Evolutionary conservation across 106 monocot species (phyloP).

Genomic region (Ottelia alismoides): DNA sequence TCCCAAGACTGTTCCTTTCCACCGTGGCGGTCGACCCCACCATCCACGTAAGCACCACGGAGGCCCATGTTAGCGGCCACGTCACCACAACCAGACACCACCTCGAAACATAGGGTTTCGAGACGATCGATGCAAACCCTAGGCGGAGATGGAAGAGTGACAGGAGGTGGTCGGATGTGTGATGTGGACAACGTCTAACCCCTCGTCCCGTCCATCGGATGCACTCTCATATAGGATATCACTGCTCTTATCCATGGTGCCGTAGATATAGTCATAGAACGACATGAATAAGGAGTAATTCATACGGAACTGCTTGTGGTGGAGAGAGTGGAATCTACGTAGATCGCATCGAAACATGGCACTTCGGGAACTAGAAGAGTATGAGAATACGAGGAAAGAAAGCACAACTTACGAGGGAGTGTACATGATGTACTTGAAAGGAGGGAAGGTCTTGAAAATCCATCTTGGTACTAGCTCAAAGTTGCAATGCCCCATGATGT

Average conservation of each 20-base stretch:
- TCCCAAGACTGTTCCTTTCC: slow-evolving; percentile 48
- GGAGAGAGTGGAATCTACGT: slow-evolving; percentile 67
- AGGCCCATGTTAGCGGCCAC: slow-evolving; percentile 24
- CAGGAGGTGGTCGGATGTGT: slow-evolving; percentile 46
- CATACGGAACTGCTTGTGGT: slow-evolving; percentile 67
- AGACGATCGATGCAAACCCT: slow-evolving; percentile 47
- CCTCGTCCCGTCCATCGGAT: slow-evolving; percentile 22
- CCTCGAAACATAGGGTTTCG: slow-evolving; percentile 30
- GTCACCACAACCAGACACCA: too few species aligned
- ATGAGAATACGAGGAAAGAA: too few species aligned
- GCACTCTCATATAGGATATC: slow-evolving; percentile 37
- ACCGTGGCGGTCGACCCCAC: slow-evolving; percentile 26
- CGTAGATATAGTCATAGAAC: slow-evolving; percentile 63
- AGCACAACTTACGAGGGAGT: slow-evolving; percentile 87
- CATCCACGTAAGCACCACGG: slow-evolving; percentile 16
- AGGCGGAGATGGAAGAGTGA: slow-evolving; percentile 47
- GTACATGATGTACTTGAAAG: slow-evolving; percentile 69
- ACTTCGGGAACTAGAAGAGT: too few species aligned
- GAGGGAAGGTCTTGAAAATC: slow-evolving; percentile 43
- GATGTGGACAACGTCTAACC: slow-evolving; percentile 36
- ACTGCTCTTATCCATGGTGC: slow-evolving; percentile 33
- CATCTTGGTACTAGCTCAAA: slow-evolving; percentile 66
- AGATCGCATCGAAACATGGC: not conserved
- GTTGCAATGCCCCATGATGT: slow-evolving; percentile 81
- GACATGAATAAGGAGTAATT: slow-evolving; percentile 89